Evolutionary conservation across 805 yeast genomes (phyloP).

Genomic region (Cyberlindnera japonica): DNA sequence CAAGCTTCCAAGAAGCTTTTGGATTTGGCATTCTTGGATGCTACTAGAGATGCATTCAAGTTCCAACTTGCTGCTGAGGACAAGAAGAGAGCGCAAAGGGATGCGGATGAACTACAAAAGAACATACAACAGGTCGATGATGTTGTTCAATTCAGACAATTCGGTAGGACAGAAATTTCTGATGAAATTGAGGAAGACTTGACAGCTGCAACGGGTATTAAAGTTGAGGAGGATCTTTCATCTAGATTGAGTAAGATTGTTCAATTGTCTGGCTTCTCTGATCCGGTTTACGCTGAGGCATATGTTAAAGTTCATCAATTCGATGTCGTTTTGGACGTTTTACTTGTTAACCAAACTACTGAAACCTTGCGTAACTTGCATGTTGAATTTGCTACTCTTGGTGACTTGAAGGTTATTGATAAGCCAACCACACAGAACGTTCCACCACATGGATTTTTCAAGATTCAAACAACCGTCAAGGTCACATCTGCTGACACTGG

Average conservation of each 20-base stretch:
- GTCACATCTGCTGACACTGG: conserved; percentile 98
- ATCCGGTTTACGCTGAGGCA: conserved; percentile 97
- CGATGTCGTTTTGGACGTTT: conserved; percentile 90
- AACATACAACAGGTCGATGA: conserved; percentile 78
- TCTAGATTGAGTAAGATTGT: conserved; percentile 85
- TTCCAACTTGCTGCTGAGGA: conserved; percentile 62
- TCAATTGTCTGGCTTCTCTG: conserved; percentile 96
- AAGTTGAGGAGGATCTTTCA: conserved; percentile 54
- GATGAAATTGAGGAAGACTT: conserved; percentile 59
- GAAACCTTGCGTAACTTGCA: conserved; percentile 85
- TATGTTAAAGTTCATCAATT: conserved; percentile 94
- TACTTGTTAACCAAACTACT: conserved; percentile 91
- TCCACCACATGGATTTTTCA: conserved; percentile 97
- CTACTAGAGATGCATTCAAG: conserved; percentile 81
- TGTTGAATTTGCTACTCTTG: conserved; percentile 93
- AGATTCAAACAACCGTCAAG: conserved; percentile 81
- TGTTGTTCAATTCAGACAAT: conserved; percentile 73
- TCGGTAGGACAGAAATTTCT: conserved; percentile 44
- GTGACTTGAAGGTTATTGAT: conserved; percentile 93
- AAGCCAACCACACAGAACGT: conserved; percentile 85
- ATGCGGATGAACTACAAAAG: conserved; percentile 54
- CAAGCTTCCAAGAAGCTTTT: conserved; percentile 40
- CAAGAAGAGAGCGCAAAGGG: conserved; percentile 50
- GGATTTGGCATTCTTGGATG: conserved; percentile 75
- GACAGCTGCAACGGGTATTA: conserved; percentile 48